Evolutionary conservation across 108 stramenopile genomes (phyloP).

Genomic region (Aureococcus anophagefferens): DNA sequence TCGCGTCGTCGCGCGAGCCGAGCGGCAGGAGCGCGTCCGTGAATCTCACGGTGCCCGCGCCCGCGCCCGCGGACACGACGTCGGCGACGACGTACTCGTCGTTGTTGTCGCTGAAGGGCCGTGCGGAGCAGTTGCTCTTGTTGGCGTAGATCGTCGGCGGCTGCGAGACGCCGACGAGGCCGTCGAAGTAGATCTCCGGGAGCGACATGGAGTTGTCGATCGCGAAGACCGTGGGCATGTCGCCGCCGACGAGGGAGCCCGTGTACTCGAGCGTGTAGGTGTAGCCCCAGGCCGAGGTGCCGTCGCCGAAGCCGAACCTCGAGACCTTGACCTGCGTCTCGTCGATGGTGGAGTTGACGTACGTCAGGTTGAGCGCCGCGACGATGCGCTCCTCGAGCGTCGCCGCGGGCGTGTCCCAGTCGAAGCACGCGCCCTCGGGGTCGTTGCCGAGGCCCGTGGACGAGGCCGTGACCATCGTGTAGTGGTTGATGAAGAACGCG

Average conservation of each 20-base stretch:
- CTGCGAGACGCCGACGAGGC: background rate
- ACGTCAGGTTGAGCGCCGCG: background rate
- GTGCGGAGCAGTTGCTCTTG: background rate
- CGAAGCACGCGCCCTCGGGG: slow-evolving; percentile 15
- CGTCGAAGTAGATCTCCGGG: background rate
- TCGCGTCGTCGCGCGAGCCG: background rate
- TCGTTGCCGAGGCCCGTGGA: background rate
- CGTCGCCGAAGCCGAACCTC: slow-evolving; percentile 38
- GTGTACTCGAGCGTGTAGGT: slow-evolving; percentile 45
- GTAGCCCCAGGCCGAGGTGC: slow-evolving; percentile 47
- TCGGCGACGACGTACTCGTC: background rate
- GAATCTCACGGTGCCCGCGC: slow-evolving; percentile 1
- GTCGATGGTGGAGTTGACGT: background rate
- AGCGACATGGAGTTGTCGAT: background rate
- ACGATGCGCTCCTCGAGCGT: slow-evolving; percentile 9
- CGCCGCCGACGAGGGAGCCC: slow-evolving; percentile 42
- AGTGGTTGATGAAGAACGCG: slow-evolving; percentile 20
- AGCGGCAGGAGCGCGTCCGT: background rate
- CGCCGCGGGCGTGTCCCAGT: slow-evolving; percentile 22
- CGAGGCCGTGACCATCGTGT: background rate
- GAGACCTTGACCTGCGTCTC: slow-evolving; percentile 30
- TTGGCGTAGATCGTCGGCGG: background rate
- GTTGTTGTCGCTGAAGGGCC: background rate
- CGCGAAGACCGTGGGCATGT: slow-evolving; percentile 22
- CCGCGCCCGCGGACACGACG: slow-evolving; percentile 1